These are phyloP conservation scores for Globisporangium radiosum DNA, from an alignment of 352 stramenopile genomes.

Conservation along the genomic window DNA sequence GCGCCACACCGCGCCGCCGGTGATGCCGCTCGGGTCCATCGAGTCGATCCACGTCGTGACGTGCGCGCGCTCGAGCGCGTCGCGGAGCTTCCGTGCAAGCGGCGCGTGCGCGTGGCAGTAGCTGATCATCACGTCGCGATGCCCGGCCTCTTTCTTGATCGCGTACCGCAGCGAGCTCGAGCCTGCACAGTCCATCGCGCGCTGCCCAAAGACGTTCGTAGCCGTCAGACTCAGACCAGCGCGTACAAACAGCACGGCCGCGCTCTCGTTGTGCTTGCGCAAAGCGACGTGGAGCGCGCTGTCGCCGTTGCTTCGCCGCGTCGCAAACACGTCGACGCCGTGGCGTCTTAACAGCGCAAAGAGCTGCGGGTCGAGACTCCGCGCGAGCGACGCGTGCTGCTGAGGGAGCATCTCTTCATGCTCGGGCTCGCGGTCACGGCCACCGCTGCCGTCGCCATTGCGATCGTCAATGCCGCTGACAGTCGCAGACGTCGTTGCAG, in stretches of 20 bases:
- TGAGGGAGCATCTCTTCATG: slow-evolving; percentile 6
- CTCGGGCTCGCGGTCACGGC: slow-evolving; percentile 17
- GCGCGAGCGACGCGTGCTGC: slow-evolving; percentile 18
- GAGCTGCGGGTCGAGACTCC: slow-evolving; percentile 42
- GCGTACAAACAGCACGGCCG: slow-evolving; percentile 60
- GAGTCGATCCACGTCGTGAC: slow-evolving; percentile 85
- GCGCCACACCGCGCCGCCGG: slow-evolving; percentile 67
- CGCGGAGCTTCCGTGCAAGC: slow-evolving; percentile 59
- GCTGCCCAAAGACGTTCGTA: slow-evolving; percentile 53
- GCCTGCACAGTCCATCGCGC: slow-evolving; percentile 64
- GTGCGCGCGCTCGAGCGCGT: slow-evolving; percentile 57
- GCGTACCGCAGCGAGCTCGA: slow-evolving; percentile 69
- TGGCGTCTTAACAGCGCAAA: slow-evolving; percentile 44
- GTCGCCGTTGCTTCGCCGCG: slow-evolving; percentile 54
- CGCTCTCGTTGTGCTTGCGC: slow-evolving; percentile 58
- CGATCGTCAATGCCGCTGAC: slow-evolving; percentile 14
- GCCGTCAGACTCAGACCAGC: slow-evolving; percentile 60
- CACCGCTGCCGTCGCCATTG: slow-evolving; percentile 17
- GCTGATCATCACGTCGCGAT: slow-evolving; percentile 85
- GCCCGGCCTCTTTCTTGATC: slow-evolving; percentile 78
- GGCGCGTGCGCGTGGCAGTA: slow-evolving; percentile 75
- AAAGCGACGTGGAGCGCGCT: slow-evolving; percentile 71
- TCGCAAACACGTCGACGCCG: slow-evolving; percentile 50
- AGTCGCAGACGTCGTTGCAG: slow-evolving; percentile 1
- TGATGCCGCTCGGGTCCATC: slow-evolving; percentile 79